Conservation (phyloP, 345 rosid species). For the Aegle marmelos region DNA sequence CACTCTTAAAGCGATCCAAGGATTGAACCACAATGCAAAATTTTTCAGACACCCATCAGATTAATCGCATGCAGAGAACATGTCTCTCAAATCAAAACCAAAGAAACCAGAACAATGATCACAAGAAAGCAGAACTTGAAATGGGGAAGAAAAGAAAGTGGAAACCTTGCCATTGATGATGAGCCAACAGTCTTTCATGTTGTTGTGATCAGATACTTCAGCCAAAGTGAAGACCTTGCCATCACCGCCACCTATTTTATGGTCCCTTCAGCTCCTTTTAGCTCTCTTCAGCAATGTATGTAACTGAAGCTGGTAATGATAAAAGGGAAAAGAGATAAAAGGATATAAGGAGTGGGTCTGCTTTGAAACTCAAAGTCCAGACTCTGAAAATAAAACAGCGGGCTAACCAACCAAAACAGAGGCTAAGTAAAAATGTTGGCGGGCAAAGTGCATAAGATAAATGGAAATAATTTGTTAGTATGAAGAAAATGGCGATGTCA, state of each 20-base stretch:
- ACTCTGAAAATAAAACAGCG: not conserved
- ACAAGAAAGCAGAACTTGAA: not conserved
- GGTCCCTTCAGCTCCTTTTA: not conserved
- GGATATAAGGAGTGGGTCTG: not conserved
- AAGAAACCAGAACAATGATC: not conserved
- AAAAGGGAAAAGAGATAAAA: not conserved
- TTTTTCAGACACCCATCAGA: conserved; percentile 7
- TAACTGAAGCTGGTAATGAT: too few relatives aligned
- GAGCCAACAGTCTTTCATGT: conserved; percentile 63
- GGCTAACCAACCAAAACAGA: not conserved
- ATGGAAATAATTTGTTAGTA: not conserved
- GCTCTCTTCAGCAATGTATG: not conserved
- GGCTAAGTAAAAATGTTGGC: not conserved
- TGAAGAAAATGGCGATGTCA: not conserved
- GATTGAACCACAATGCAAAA: not conserved
- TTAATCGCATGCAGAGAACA: conserved; percentile 3
- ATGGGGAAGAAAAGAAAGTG: not conserved
- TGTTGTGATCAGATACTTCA: conserved; percentile 63
- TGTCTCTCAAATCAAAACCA: not conserved
- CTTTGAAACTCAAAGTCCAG: not conserved
- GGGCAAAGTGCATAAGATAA: not conserved
- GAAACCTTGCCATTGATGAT: conserved; percentile 58
- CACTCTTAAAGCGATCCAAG: not conserved
- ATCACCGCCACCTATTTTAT: conserved; percentile 41
- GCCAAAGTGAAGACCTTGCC: conserved; percentile 60